Base-by-base conservation (phyloP, 2,329 filamentous ascomycete species). In the Thelonectria blattea region DNA sequence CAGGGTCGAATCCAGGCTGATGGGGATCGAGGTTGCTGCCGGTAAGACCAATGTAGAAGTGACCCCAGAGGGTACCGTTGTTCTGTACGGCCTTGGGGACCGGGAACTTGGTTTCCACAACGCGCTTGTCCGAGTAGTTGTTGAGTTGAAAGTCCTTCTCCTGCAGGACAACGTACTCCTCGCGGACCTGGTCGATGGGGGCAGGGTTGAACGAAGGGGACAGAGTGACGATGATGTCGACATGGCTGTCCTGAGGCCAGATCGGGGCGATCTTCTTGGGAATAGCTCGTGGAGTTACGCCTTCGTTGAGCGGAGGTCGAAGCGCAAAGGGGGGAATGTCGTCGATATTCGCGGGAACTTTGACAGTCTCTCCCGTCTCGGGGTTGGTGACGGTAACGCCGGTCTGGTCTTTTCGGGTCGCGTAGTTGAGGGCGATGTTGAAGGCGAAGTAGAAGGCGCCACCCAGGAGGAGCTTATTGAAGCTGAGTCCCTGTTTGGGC, bases 21-120 rank as follows among this genome's bases (percentile, higher is more conserved):
- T 83, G 83, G 3, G 94, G 94, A 71, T 98, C 94, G 32, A 97
- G 80, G 57, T 85, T 83, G 60, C 86, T 85, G 54, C 93, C 94
- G 10, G 88, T 80, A 65, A 96, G 85, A 11, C 88, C 92, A 62
- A 98, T 81, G 71, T 93, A 97, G 77, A 98, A 96, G 76, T 99
- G 95, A 2, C 91, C 94, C 88, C 92, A 97, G 10, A 99, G 84
- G 1, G 94, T 97, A 34, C 92, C 93, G 74, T 98, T 98, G 67
- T 93, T 85, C 81, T 97, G 93, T 0, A 96, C 93, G 43, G 86
- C 83, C 63, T 83, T 81, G 3, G 95, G 94, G 4, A 98, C 88
- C 3, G 83, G 78, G 73, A 99, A 92, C 39, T 83, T 88, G 7
- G 91, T 91, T 67, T 94, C 88, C 59, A 93, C 84, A 56, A 89